Percentiles rank a stretch among this genome's conserved stretches.
Conservation (phyloP, 2,329 filamentous ascomycete genomes). For the Xylaria sp. region DNA sequence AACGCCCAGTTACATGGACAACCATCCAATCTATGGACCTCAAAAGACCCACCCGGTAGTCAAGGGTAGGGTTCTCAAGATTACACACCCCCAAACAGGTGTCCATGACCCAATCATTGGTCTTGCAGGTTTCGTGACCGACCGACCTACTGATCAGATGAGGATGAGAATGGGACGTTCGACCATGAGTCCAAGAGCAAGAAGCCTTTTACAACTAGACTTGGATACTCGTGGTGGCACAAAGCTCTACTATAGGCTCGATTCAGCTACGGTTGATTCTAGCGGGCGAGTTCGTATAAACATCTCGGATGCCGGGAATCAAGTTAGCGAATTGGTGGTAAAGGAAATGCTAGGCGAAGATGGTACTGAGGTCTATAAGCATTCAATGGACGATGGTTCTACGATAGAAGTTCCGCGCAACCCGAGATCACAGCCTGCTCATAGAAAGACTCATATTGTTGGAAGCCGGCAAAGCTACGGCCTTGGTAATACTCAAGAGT, state of each 20-base stretch:
- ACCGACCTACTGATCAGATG: conserved; percentile 38
- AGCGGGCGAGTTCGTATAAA: conserved; percentile 61
- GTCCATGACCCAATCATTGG: conserved; percentile 58
- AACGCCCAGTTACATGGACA: conserved; percentile 65
- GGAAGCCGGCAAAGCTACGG: conserved; percentile 56
- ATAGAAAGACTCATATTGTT: conserved; percentile 15
- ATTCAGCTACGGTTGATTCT: conserved; percentile 62
- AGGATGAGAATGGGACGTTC: neutral
- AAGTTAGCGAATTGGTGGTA: conserved; percentile 57
- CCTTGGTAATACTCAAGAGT: conserved; percentile 40
- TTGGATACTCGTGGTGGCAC: conserved; percentile 62
- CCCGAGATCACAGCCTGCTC: neutral
- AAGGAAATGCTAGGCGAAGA: conserved; percentile 58
- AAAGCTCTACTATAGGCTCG: conserved; percentile 65
- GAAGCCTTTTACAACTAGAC: conserved; percentile 55
- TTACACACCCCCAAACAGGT: conserved; percentile 49
- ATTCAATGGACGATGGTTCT: conserved; percentile 14
- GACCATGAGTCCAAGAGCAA: conserved; percentile 21
- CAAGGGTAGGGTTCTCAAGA: conserved; percentile 63
- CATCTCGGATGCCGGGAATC: conserved; percentile 53
- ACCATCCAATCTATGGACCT: conserved; percentile 71
- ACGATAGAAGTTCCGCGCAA: conserved; percentile 23
- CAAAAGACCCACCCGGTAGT: conserved; percentile 62
- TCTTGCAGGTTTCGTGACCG: conserved; percentile 65
- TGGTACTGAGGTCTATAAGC: conserved; percentile 36